phyloP scores from a whole-genome alignment of 2,329 filamentous ascomycete genomes.

The Talaromyces albobiverticillius region DNA sequence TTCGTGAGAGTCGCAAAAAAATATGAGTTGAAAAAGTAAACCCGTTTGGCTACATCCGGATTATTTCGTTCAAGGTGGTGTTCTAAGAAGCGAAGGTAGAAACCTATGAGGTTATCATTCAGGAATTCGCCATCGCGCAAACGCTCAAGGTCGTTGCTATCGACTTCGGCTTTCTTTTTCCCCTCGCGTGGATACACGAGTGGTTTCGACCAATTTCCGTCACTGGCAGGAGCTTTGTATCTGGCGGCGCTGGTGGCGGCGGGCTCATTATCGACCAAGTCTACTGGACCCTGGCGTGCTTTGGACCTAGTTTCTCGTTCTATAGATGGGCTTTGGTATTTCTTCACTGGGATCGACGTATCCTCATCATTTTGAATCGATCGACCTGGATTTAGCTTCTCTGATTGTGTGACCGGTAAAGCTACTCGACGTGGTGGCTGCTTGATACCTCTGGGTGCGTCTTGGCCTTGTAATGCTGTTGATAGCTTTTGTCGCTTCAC shows the following conservation, averaged over 20 bases:
- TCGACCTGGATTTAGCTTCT: constrained; percentile 6
- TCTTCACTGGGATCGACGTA: constrained; percentile 30
- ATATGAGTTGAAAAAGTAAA: constrained; percentile 90
- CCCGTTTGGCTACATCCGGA: constrained; percentile 58
- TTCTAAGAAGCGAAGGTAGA: constrained; percentile 77
- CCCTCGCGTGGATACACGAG: constrained; percentile 45
- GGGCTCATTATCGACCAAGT: constrained; percentile 9
- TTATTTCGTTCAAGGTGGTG: constrained; percentile 54
- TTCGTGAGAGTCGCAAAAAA: constrained; percentile 79
- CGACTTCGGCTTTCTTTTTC: constrained; percentile 47
- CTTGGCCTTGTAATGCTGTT: constrained; percentile 25
- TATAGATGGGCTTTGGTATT: constrained; percentile 14
- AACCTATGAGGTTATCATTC: constrained; percentile 89
- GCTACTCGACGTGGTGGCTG: constrained; percentile 13
- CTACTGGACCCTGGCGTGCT: constrained; percentile 19
- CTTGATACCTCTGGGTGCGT: constrained; percentile 14
- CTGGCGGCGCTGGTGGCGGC: constrained; percentile 8
- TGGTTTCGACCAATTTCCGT: constrained; percentile 25
- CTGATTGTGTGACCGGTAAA: constrained; percentile 1
- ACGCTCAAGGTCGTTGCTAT: constrained; percentile 54
- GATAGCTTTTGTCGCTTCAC: constrained; percentile 30
- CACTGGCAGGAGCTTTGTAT: not conserved
- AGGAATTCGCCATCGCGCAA: constrained; percentile 82
- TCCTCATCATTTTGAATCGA: constrained; percentile 12
- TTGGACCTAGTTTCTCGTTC: constrained; percentile 31